Evolutionary conservation across 306 rosid species (phyloP).

Genomic region (Oemleria cerasiformis): DNA sequence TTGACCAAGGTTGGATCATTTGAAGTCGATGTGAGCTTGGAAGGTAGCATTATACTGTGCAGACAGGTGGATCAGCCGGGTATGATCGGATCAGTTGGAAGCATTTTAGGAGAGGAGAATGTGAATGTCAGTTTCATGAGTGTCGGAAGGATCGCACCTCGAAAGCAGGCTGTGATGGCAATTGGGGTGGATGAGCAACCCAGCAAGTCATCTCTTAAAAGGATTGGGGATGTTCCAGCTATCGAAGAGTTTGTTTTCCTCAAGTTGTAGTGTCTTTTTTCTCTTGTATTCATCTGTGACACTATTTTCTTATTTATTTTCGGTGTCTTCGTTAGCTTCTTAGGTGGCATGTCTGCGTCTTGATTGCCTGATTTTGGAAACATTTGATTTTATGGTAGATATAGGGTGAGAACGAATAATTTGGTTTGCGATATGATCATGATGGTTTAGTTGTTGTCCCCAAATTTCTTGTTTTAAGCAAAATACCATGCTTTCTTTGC

Average conservation of each 20-base stretch:
- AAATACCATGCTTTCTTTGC: background rate
- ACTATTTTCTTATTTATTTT: slow-evolving; percentile 1
- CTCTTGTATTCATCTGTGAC: background rate
- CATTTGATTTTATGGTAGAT: slow-evolving; percentile 18
- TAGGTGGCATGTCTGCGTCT: slow-evolving; percentile 27
- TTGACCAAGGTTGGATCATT: slow-evolving; percentile 93
- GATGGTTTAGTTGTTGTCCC: no score
- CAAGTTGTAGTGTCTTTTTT: slow-evolving; percentile 50
- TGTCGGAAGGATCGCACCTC: slow-evolving; percentile 94
- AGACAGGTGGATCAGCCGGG: slow-evolving; percentile 99
- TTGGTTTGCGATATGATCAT: no score
- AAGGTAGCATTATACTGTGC: slow-evolving; percentile 86
- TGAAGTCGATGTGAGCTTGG: slow-evolving; percentile 94
- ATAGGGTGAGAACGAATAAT: slow-evolving; percentile 34
- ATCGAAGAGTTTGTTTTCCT: slow-evolving; percentile 90
- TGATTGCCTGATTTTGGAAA: slow-evolving; percentile 39
- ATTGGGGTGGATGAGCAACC: slow-evolving; percentile 95
- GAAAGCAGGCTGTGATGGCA: slow-evolving; percentile 99
- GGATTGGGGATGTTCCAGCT: slow-evolving; percentile 83
- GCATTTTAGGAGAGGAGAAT: slow-evolving; percentile 83
- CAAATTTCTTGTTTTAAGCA: background rate
- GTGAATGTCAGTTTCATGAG: slow-evolving; percentile 99
- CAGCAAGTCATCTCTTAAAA: slow-evolving; percentile 63
- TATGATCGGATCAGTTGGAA: slow-evolving; percentile 86
- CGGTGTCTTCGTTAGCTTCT: no score